Evolutionary conservation across 495 filamentous ascomycete species (phyloP).

Genomic region (Acidiella bohemica): DNA sequence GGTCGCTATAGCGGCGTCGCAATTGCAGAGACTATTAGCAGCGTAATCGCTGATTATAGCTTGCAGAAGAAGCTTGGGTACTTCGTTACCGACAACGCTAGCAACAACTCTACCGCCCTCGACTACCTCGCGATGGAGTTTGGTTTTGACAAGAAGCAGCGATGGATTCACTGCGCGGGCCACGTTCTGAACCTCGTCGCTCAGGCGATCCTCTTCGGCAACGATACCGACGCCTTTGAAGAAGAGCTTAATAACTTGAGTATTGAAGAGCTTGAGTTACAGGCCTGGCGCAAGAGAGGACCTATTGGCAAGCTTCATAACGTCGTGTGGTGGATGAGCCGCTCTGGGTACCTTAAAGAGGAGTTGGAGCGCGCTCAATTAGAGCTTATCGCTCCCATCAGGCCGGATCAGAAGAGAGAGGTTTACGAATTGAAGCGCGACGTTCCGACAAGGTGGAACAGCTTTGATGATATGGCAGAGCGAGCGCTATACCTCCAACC

Average conservation of each 20-base stretch:
- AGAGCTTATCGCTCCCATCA: neutral
- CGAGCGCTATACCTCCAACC: constrained; percentile 9
- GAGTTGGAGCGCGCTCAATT: neutral
- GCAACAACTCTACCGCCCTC: constrained; percentile 8
- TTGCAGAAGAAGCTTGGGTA: constrained; percentile 10
- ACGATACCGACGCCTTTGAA: constrained; percentile 3
- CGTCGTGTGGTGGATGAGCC: constrained; percentile 8
- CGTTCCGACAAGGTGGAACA: constrained; percentile 12
- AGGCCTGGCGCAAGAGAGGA: constrained; percentile 7
- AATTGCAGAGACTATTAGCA: constrained; percentile 3
- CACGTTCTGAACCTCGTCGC: constrained; percentile 15
- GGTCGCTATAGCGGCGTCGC: constrained; percentile 8
- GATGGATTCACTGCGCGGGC: constrained; percentile 11
- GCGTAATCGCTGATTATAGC: constrained; percentile 6
- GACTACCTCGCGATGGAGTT: constrained; percentile 4
- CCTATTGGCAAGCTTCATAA: constrained; percentile 18
- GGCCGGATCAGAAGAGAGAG: constrained; percentile 7
- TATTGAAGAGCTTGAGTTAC: constrained; percentile 3
- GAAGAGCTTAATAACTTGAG: neutral
- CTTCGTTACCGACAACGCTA: constrained; percentile 16
- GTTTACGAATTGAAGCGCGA: constrained; percentile 7
- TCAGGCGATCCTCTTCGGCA: constrained; percentile 6
- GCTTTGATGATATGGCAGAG: constrained; percentile 5
- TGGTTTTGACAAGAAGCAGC: constrained; percentile 2
- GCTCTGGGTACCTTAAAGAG: constrained; percentile 6